A percentile compares a stretch with the other conserved stretches of the same genome.
These are phyloP conservation scores for Cenococcum geophilum DNA, from an alignment of 495 filamentous ascomycete species.

Conservation along the genomic window DNA sequence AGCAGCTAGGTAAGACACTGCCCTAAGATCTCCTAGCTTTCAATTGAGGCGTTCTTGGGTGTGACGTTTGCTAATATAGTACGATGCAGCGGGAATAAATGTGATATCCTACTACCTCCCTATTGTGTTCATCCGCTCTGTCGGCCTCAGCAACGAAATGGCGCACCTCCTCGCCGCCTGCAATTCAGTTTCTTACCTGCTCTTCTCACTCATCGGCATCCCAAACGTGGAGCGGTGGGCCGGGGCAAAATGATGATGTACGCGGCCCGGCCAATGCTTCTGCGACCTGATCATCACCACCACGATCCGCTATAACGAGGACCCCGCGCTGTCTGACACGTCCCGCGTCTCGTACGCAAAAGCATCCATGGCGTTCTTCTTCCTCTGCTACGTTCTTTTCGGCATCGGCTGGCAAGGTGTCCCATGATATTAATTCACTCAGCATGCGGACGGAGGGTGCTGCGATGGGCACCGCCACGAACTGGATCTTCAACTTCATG, in stretches of 20 bases:
- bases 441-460: slow-evolving; percentile 52
- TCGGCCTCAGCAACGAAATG: slow-evolving; percentile 44
- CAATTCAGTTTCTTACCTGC: slow-evolving; percentile 48
- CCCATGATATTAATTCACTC: slow-evolving; percentile 51
- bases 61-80: no score
- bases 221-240: slow-evolving; percentile 48
- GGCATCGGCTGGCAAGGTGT: slow-evolving; percentile 35
- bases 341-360: slow-evolving; percentile 32
- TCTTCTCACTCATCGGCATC: slow-evolving; percentile 45
- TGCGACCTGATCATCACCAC: slow-evolving; percentile 55
- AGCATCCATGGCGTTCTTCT: slow-evolving; percentile 40
- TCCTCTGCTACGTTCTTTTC: slow-evolving; percentile 37
- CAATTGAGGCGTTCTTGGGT: no score
- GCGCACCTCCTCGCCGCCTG: slow-evolving; percentile 49
- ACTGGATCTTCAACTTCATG: slow-evolving; percentile 55
- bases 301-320: slow-evolving; percentile 45
- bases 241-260: slow-evolving; percentile 50
- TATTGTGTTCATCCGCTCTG: slow-evolving; percentile 47
- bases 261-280: slow-evolving; percentile 44
- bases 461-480: slow-evolving; percentile 52
- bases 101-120: slow-evolving; percentile 45
- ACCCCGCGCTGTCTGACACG: slow-evolving; percentile 16
- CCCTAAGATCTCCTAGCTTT: no score
- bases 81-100: no score
- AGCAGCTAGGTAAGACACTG: no score